phyloP scores from a whole-genome alignment of 495 filamentous ascomycete genomes.

The Hyaloscypha finlandica region DNA sequence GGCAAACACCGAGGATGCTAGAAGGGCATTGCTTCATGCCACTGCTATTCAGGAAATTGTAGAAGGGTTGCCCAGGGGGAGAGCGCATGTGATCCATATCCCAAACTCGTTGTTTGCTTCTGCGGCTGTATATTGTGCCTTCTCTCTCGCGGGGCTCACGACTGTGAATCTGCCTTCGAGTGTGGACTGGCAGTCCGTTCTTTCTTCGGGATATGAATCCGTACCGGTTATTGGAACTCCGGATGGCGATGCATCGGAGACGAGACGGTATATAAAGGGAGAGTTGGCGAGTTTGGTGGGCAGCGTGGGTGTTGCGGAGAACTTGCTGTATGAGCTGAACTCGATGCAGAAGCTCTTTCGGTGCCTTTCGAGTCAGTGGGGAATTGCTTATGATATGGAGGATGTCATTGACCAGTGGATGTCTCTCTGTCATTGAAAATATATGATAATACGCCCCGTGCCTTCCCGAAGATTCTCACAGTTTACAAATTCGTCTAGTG shows the following conservation, averaged over 20 bases:
- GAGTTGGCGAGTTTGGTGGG: constrained; percentile 31
- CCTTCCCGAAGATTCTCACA: no score
- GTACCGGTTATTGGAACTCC: constrained; percentile 34
- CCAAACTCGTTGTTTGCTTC: constrained; percentile 49
- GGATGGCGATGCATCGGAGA: constrained; percentile 34
- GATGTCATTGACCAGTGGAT: constrained; percentile 50
- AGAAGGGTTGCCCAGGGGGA: constrained; percentile 49
- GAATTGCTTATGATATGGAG: constrained; percentile 52
- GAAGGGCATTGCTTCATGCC: constrained; percentile 48
- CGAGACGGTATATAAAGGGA: constrained; percentile 42
- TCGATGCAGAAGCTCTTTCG: constrained; percentile 53
- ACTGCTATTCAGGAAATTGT: constrained; percentile 52
- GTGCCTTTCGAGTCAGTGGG: constrained; percentile 50
- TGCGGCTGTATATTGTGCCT: constrained; percentile 46
- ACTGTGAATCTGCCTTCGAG: constrained; percentile 43
- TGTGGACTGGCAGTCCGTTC: constrained; percentile 48
- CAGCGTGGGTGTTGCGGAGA: constrained; percentile 36
- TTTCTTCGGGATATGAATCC: constrained; percentile 42
- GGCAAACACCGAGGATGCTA: constrained; percentile 43
- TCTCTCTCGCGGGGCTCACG: constrained; percentile 41
- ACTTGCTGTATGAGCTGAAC: constrained; percentile 51
- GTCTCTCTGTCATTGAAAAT: constrained; percentile 42
- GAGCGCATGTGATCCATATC: constrained; percentile 50
- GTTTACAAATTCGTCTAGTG: no score
- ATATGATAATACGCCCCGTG: neutral